Base-by-base conservation (phyloP, 805 yeast genomes). In the Yamadazyma insecticola region DNA sequence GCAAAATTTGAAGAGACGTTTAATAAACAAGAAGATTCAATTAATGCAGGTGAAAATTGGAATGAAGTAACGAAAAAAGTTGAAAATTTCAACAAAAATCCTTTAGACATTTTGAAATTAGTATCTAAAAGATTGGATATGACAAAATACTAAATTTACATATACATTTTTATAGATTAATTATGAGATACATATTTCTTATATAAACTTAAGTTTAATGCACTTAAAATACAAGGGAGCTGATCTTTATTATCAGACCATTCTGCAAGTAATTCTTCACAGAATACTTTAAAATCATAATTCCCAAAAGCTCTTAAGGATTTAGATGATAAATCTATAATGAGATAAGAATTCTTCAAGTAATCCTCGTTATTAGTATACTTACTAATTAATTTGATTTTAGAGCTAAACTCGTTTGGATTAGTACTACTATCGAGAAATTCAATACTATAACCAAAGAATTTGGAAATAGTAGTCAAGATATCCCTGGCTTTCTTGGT, bases 181-280 rank as follows among this genome's bases (percentile, higher is more conserved):
- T 22, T 16, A 22, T 36, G 33, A 13, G 30, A 33, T 28, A 26
- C 37, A 32, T 46, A 45, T 22, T 53, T 51, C 30, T 81, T 82
- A 57, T 74, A 79, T 11, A 86, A 52, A 48, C 74, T 80, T 32
- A 87, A 58, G 25, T 77, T 83, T 39, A 87, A 57, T 1, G 89
- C 86, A 36, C 89, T 78, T 33, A 87, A 58, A 42, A 87, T 81
- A 41, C 94, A 81, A 0, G 92, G 83, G 11, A 85, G 73, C 43
- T 83, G 86, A 17, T 70, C 72, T 41, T 76, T 73, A 24, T 81
- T 81, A 24, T 66, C 63, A 2, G 83, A 74, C 88, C 92, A 85
- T 36, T 72, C 71, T 7, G 69, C 56, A 11, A 82, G 67, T 36
- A 85, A 62, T 28, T 73, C 70, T 37, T 73, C 72, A 37, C 65